Conservation (phyloP, 495 filamentous ascomycete species). For the Penicillium pulvis region DNA sequence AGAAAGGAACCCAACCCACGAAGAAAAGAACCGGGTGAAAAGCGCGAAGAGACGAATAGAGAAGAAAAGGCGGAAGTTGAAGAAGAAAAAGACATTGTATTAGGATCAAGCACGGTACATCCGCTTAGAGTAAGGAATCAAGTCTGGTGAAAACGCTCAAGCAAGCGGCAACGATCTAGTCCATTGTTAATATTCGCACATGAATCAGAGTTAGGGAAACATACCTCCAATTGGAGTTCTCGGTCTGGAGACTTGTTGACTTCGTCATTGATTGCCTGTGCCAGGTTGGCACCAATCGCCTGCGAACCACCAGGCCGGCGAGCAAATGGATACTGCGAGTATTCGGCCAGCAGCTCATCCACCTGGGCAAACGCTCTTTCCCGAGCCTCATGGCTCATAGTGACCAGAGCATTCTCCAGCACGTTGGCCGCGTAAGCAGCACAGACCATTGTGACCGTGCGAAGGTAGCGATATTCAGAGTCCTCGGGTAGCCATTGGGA, state of each 20-base stretch:
- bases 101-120: constrained; percentile 24
- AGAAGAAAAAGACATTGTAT: constrained; percentile 27
- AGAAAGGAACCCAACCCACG: constrained; percentile 4
- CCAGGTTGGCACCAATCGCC: constrained; percentile 90
- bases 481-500: constrained; percentile 90
- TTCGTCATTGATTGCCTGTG: constrained; percentile 86
- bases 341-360: constrained; percentile 92
- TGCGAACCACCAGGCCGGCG: constrained; percentile 70
- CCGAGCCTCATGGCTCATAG: constrained; percentile 87
- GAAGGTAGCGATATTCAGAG: constrained; percentile 86
- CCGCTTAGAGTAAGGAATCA: constrained; percentile 80
- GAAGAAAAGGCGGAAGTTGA: constrained; percentile 14
- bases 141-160: constrained; percentile 95
- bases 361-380: constrained; percentile 96
- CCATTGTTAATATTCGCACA: constrained; percentile 24
- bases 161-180: constrained; percentile 85
- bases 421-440: constrained; percentile 98
- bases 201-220: constrained; percentile 20
- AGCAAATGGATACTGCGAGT: constrained; percentile 95
- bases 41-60: constrained; percentile 16
- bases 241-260: constrained; percentile 70
- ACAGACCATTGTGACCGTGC: constrained; percentile 94
- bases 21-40: constrained; percentile 17
- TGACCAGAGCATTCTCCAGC: constrained; percentile 92
- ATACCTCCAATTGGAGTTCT: constrained; percentile 91